Evolutionary conservation across 306 rosid genomes (phyloP), one percentile per base, ranked within the genome.

Genomic region (Fagus sylvatica): DNA sequence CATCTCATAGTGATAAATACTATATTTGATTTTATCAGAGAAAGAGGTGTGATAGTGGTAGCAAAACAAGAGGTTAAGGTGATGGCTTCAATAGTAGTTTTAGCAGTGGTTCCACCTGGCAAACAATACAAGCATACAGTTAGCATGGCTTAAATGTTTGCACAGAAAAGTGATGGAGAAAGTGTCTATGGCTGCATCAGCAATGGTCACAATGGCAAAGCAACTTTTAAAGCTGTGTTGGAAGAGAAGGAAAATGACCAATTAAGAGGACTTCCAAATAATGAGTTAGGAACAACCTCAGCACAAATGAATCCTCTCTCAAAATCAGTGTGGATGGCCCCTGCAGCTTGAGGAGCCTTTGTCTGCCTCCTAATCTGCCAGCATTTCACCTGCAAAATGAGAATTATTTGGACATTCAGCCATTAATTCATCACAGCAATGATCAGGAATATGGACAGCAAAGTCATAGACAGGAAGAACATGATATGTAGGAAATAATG

Each of bases 311-410:
- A 96, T 65, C 99, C 98, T 79, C 71, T 96, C 80, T 96, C 98
- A 72, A 96, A 93, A 90, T 96, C 99, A 77, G 99, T 74, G 85
- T 96, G 99, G 85, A 96, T 93, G 79, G 98, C 11, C 81, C 99
- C 99, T 42, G 99, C 99, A 76, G 99, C 98, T 84, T 96, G 98
- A 65, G 99, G 98, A 82, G 98, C 98, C 82, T 96, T 96, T 28
- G 98, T 86, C 78, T 90, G 96, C 79, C 96, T 93, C 84, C 98
- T 93, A 82, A 96, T 93, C 85, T 96, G 99, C 99, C 99, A 96
- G 84, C 98, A 91, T 75, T 96, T 96, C 15, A 96, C 99, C 99
- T 96, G 89, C 73, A 78, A 85, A 49, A 78, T 80, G 73, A 19
- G 68, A 76, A 73, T 80, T 15, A 59, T 13, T 53, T 13, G 43